Conservation (phyloP, 208 protist genomes). For the Leishmania major region DNA sequence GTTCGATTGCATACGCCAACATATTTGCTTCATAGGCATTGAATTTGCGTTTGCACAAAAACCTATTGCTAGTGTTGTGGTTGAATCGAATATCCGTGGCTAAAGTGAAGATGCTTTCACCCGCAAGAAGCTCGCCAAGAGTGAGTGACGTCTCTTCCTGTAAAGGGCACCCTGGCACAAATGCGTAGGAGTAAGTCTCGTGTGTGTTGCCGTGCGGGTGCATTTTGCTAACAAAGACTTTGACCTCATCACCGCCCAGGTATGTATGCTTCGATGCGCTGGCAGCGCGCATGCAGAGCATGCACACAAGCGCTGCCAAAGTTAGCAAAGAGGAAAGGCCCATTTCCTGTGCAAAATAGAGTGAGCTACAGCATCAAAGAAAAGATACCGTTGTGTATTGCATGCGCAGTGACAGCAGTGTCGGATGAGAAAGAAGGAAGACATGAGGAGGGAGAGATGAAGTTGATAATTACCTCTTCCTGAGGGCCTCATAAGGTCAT, state of each 20-base stretch:
- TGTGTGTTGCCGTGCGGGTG: slow-evolving; percentile 78
- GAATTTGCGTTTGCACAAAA: slow-evolving; percentile 46
- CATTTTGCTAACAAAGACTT: slow-evolving; percentile 22
- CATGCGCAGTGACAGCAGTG: neutral
- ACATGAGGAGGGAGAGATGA: neutral
- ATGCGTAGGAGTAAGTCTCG: slow-evolving; percentile 94
- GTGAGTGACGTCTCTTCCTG: slow-evolving; percentile 34
- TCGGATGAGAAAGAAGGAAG: neutral
- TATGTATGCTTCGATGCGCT: slow-evolving; percentile 7
- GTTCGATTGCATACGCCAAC: slow-evolving; percentile 33
- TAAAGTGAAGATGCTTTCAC: slow-evolving; percentile 54
- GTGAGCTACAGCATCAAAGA: neutral
- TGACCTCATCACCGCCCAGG: slow-evolving; percentile 5
- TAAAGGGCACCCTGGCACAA: slow-evolving; percentile 75
- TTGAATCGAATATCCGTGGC: slow-evolving; percentile 63
- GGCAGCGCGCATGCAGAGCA: neutral
- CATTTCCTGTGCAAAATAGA: neutral
- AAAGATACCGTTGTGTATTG: neutral
- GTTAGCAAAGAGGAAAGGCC: neutral
- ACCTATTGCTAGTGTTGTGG: neutral
- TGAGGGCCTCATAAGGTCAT: no score
- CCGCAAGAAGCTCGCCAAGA: slow-evolving; percentile 83
- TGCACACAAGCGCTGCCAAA: neutral
- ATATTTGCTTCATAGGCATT: slow-evolving; percentile 10
- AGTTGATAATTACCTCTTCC: neutral